Base-by-base conservation (phyloP, 805 yeast species). In the Nakazawaea populi region DNA sequence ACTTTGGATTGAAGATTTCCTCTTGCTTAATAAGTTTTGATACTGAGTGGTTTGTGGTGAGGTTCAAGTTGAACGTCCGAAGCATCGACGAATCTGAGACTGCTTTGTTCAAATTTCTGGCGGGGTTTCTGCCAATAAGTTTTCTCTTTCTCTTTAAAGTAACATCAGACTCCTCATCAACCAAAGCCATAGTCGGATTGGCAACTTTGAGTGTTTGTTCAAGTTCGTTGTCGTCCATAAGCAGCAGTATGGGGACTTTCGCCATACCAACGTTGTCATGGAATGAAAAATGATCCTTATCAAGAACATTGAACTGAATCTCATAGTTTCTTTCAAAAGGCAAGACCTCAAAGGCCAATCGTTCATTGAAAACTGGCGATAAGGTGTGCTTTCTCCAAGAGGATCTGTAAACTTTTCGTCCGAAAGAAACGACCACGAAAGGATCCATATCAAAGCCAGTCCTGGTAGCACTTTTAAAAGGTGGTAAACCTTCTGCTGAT, bases 401-500 rank as follows among this genome's bases (percentile, higher is more conserved):
- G 0, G 97, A 90, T 57, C 95, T 79, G 65, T 80, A 92, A 0
- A 92, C 89, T 56, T 85, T 85, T 59, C 87, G 84, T 8, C 97
- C 97, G 65, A 92, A 89, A 0, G 96, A 83, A 1, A 89, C 84
- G 18, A 92, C 89, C 3, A 92, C 92, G 68, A 92, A 94, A 2
- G 98, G 98, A 62, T 94, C 99, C 95, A 94, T 89, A 65, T 90
- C 96, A 61, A 87, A 92, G 1, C 91, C 84, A 27, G 89, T 80
- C 8, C 90, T 72, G 0, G 87, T 81, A 12, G 87, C 69, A 56
- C 85, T 84, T 40, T 77, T 76, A 49, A 84, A 74, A 0, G 95
- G 88, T 1, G 99, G 99, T 37, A 92, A 70, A 52, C 85, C 89
- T 2, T 79, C 69, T 8, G 92, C 89, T 1, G 85, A 79, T 3